Conservation (phyloP, 345 rosid genomes). For the Iberis pinnata region DNA sequence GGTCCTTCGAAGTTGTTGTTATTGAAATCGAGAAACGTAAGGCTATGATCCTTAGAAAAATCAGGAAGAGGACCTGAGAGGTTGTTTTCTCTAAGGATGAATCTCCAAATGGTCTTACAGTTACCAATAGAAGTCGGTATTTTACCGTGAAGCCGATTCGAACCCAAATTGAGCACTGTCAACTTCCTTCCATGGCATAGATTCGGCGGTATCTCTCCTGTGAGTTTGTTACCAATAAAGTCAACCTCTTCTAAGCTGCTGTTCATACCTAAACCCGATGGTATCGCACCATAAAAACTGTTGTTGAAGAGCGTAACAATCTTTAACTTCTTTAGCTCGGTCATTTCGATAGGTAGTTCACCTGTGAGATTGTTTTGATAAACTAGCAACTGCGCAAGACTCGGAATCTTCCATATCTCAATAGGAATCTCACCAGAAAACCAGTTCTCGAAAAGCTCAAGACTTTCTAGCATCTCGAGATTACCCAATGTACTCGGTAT, state of each 20-base stretch:
- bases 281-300: conserved; percentile 54
- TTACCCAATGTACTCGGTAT: conserved; percentile 55
- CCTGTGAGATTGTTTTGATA: conserved; percentile 66
- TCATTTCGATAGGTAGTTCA: conserved; percentile 55
- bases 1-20: conserved; percentile 50
- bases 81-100: conserved; percentile 50
- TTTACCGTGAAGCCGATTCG: conserved; percentile 51
- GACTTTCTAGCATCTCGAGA: conserved; percentile 43
- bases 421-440: conserved; percentile 66
- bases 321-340: conserved; percentile 48
- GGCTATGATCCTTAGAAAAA: conserved; percentile 40
- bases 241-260: conserved; percentile 59
- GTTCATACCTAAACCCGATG: conserved; percentile 55
- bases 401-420: conserved; percentile 59
- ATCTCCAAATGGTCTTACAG: conserved; percentile 51
- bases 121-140: conserved; percentile 50
- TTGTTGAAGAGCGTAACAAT: conserved; percentile 48
- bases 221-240: conserved; percentile 49
- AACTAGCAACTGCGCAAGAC: conserved; percentile 41
- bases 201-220: conserved; percentile 59
- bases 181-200: conserved; percentile 56
- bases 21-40: conserved; percentile 47
- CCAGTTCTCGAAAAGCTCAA: conserved; percentile 50
- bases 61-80: conserved; percentile 55
- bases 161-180: conserved; percentile 46